Base-by-base conservation (phyloP, 805 yeast species). In the Diddensiella santjacobensis region DNA sequence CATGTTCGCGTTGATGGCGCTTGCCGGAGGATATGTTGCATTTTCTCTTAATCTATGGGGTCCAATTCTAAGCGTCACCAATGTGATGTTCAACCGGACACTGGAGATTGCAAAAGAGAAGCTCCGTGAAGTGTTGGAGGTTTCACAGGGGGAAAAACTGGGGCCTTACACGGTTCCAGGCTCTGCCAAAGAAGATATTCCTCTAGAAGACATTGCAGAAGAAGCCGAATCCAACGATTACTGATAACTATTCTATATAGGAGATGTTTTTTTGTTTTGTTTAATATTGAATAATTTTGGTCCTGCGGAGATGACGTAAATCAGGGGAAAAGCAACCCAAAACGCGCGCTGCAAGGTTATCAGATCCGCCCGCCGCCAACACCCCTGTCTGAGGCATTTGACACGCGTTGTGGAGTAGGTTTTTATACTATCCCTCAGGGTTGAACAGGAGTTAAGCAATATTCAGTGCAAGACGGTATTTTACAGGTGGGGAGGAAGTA, bases 1-100 rank as follows among this genome's bases (percentile, higher is more conserved):
- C 55, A 37, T 66, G 35, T 63, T 89, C 42, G 58, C 78, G 1
- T 62, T 90, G 39, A 44, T 88, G 8, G 40, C 74, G 1, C 77
- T 77, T 1, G 87, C 85, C 0, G 84, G 79, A 1, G 62, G 75
- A 1, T 87, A 84, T 62, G 75, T 85, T 44, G 74, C 88, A 50
- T 83, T 86, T 61, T 76, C 74, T 48, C 72, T 84, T 63, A 84
- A 84, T 55, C 68, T 91, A 64, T 77, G 91, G 70, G 83, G 84
- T 3, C 96, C 96, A 0, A 81, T 90, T 8, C 55, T 78, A 44
- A 70, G 74, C 33, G 80, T 89, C 20, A 76, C 69, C 3, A 74
- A 76, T 48, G 73, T 83, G 17, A 78, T 84, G 60, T 42, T 75
- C 10, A 79, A 78, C 33, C 84, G 84, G 58, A 69, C 82, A 0